Evolutionary conservation across 352 stramenopile genomes (phyloP), one percentile per base, ranked within the genome.

Genomic region (Globisporangium carolinianum): DNA sequence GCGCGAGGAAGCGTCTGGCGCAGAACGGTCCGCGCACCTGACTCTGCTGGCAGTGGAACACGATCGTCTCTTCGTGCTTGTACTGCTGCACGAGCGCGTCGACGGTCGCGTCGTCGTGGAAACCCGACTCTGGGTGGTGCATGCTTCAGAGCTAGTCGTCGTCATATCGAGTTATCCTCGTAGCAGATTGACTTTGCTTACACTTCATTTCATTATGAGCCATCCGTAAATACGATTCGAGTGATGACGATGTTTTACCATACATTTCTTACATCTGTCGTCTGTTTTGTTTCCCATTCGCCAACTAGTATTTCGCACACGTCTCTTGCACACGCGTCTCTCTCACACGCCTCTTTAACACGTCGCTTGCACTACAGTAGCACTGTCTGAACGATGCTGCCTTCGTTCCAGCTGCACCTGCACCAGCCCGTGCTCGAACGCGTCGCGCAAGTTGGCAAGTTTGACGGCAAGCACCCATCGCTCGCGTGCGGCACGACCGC

Each of bases 11-110:
- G 39, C 83, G 82, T 50, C 82, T 79, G 47, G 83, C 83, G 58
- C 83, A 94, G n/a, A 75, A 78, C 18, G 83, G 83, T 4, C 80
- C 83, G 39, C 83, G 83, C 49, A 94, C 71, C 62, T 94, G 83
- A 42, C 81, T 94, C 76, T 90, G 72, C 78, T 90, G 89, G 71
- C 84, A 94, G 68, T 94, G 84, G 61, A 94, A 92, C 18, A 94
- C 75, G 65, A 94, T 71, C 53, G 70, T 61, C 37, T 80, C 65
- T 47, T 82, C 66, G 53, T 76, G 57, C 57, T 84, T 76, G 66
- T 81, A 89, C 42, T 75, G 72, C 18, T 70, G 48, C 45, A 94
- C 77, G 35, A 94, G 66, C 41, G 73, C 75, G 55, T 94, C 82
- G 41, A 94, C 80, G 8, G 81, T 62, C 46, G 77, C 72, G 63